These are phyloP conservation scores for Euphorbia peplus DNA, from an alignment of 345 rosid genomes.

Conservation along the genomic window DNA sequence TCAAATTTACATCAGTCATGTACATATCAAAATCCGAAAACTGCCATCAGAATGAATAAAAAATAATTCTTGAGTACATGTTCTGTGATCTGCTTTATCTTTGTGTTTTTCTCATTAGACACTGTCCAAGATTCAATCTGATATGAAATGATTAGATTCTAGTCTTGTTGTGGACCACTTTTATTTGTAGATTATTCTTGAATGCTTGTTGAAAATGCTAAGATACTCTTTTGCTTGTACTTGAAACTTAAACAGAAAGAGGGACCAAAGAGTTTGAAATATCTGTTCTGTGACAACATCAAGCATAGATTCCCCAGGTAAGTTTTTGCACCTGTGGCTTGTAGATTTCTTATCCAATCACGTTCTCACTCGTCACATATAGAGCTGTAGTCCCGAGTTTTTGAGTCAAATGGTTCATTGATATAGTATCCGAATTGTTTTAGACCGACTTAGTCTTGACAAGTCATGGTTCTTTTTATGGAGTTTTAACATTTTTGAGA, in stretches of 20 bases:
- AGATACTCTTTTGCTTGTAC: not conserved
- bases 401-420: no score
- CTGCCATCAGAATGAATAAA: not conserved
- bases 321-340: not conserved
- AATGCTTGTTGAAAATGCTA: not conserved
- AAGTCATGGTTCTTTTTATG: no score
- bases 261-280: constrained; percentile 1
- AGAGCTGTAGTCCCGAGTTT: no score
- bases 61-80: no score
- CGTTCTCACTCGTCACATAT: no score
- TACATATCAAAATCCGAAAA: not conserved
- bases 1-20: not conserved
- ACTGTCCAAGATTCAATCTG: not conserved
- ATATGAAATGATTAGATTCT: not conserved
- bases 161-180: not conserved
- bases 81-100: not conserved
- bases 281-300: not conserved
- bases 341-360: constrained; percentile 8
- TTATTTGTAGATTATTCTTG: not conserved
- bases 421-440: no score
- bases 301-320: constrained; percentile 2
- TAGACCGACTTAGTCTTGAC: no score
- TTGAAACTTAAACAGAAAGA: not conserved
- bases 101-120: not conserved
- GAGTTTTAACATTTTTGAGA: no score